phyloP scores from a whole-genome alignment of 352 stramenopile species.

The Pythium monospermum region DNA sequence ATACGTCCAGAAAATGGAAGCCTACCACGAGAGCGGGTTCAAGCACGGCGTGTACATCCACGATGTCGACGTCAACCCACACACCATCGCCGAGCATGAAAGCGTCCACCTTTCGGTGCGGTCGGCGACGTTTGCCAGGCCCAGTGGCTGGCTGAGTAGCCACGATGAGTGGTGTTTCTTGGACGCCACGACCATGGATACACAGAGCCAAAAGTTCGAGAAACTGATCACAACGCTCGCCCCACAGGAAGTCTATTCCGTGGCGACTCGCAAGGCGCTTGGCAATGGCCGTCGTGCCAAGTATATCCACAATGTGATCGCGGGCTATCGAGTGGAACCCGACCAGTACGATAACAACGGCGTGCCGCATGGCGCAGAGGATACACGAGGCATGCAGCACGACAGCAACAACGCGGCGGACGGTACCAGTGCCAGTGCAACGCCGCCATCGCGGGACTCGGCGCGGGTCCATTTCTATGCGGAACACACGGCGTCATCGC shows the following conservation, averaged over 20 bases:
- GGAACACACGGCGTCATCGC: neutral
- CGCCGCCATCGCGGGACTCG: neutral
- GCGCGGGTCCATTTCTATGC: conserved; percentile 6
- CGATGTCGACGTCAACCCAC: neutral
- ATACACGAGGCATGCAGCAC: neutral
- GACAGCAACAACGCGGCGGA: no score
- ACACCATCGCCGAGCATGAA: neutral
- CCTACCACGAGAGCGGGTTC: conserved; percentile 13
- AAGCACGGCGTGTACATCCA: conserved; percentile 8
- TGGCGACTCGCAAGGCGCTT: neutral
- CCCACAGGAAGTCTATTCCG: conserved; percentile 1
- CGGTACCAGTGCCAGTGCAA: neutral
- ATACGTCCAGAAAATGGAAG: conserved; percentile 14
- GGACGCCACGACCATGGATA: conserved; percentile 5
- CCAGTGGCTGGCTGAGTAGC: conserved; percentile 7
- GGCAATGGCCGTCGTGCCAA: neutral
- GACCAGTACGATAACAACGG: neutral
- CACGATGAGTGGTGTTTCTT: conserved; percentile 16
- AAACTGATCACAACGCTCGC: conserved; percentile 4
- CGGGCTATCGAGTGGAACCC: conserved; percentile 1
- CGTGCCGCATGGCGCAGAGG: neutral
- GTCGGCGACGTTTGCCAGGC: conserved; percentile 10
- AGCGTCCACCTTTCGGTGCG: conserved; percentile 8
- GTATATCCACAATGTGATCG: conserved; percentile 1
- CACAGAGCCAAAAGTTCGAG: neutral